Percentiles rank a stretch among this genome's conserved stretches.
These are phyloP conservation scores for Cercospora brassicicola DNA, from an alignment of 2,329 filamentous ascomycete genomes.

Conservation along the genomic window DNA sequence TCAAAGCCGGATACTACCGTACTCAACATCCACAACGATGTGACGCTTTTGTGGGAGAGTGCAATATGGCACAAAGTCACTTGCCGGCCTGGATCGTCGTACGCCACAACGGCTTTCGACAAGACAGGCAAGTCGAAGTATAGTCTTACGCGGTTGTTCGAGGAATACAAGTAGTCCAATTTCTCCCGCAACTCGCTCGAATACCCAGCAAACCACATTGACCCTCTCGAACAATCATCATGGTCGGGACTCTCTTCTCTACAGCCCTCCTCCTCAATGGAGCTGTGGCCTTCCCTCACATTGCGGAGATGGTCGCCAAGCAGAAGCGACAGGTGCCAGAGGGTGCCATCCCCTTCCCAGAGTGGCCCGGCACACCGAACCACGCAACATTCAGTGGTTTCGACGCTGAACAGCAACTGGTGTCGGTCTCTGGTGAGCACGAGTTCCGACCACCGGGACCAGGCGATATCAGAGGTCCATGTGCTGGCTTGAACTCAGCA, in stretches of 20 bases:
- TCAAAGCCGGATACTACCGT: conserved; percentile 1
- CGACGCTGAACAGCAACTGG: conserved; percentile 32
- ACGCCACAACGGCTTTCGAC: not conserved
- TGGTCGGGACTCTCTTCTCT: conserved; percentile 11
- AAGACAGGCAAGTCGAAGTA: conserved; percentile 8
- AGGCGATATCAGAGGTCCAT: conserved; percentile 33
- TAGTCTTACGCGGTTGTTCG: not conserved
- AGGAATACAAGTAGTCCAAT: not conserved
- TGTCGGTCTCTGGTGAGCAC: conserved; percentile 33
- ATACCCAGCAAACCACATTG: no score
- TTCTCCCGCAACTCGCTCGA: not conserved
- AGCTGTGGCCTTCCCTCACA: conserved; percentile 28
- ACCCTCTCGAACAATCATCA: not conserved
- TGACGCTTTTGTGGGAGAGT: conserved; percentile 3
- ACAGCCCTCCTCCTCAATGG: conserved; percentile 23
- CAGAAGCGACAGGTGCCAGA: conserved; percentile 18
- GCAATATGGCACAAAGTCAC: not conserved
- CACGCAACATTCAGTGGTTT: conserved; percentile 31
- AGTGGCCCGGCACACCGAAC: conserved; percentile 26
- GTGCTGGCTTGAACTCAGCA: conserved; percentile 27
- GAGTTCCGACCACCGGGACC: conserved; percentile 26
- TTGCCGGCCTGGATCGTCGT: conserved; percentile 4
- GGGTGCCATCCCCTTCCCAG: conserved; percentile 26
- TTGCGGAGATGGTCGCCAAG: conserved; percentile 28
- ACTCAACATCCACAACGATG: not conserved